These are phyloP conservation scores for Diaporthe humulicola DNA, from an alignment of 2,329 filamentous ascomycete genomes.

Conservation along the genomic window DNA sequence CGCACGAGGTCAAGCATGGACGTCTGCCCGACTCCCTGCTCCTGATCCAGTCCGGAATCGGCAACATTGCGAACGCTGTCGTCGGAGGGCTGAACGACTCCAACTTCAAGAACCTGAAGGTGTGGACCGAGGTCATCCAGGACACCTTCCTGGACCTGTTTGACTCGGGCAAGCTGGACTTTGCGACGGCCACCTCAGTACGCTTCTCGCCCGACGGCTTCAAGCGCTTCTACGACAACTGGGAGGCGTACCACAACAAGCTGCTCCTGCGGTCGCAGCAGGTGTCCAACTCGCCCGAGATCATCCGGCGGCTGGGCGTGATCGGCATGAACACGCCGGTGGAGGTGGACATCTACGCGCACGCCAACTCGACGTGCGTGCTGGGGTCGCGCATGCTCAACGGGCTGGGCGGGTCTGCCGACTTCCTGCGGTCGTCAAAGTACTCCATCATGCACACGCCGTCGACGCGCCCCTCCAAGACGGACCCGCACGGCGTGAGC, in stretches of 20 bases:
- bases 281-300: conserved; percentile 90
- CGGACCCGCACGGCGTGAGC: conserved; percentile 82
- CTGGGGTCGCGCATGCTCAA: conserved; percentile 92
- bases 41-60: conserved; percentile 88
- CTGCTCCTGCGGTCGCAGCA: conserved; percentile 89
- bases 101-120: conserved; percentile 88
- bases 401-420: conserved; percentile 84
- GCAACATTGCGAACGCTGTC: conserved; percentile 94
- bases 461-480: conserved; percentile 83
- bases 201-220: conserved; percentile 93
- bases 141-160: conserved; percentile 93
- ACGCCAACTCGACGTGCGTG: conserved; percentile 91
- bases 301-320: conserved; percentile 87
- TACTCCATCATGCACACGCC: conserved; percentile 97
- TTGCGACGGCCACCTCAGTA: conserved; percentile 90
- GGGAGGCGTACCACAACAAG: conserved; percentile 84
- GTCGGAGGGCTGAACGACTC: conserved; percentile 85
- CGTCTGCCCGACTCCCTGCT: conserved; percentile 83
- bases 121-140: conserved; percentile 95
- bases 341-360: conserved; percentile 94
- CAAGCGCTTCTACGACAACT: conserved; percentile 89
- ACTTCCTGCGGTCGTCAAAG: conserved; percentile 84
- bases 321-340: conserved; percentile 97
- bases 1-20: conserved; percentile 85
- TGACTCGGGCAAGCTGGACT: conserved; percentile 88